Evolutionary conservation across 164 flowering plant genomes (phyloP), one percentile per base, ranked within the genome.

Genomic region (grape (Vitis vinifera)): DNA sequence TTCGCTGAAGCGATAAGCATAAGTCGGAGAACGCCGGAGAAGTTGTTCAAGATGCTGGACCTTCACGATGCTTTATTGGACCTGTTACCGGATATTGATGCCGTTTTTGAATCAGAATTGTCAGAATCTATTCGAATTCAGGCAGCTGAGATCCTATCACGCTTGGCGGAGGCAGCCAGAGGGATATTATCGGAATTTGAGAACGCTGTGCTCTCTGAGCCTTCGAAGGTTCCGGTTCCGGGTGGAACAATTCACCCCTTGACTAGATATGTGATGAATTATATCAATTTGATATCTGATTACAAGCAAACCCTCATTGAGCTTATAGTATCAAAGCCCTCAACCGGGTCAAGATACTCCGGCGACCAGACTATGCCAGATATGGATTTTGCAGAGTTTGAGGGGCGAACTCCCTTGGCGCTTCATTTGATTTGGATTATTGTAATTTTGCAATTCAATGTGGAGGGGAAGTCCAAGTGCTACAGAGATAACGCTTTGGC

Each of bases 181-280:
- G 93, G 97, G 65, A 91, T 84, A 9, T 56, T 94, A 8, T 87
- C 91, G 5, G 99, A 91, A 68, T 91, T 94, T 67, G 99, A 94
- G 86, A 88, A 82, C 61, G 92, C 88, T 0, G 93, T 94, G 48
- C 83, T 89, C 14, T 76, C 86, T 0, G 99, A 94, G 71, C 87
- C 89, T 0, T 87, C 95, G 0, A 77, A 27, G 74, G 77, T 84
- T n/a, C 89, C 93, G 2, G 90, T 92, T 8, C 94, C 93, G 2
- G 98, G 97, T 2, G 97, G 98, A 16, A 88, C 95, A 0, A 76
- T 94, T 65, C 99, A 92, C 67, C 97, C 98, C 0, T 71, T 94
- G 72, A 90, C 97, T 9, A 80, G 97, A 77, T 91, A 91, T 71
- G 98, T 91, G 68, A 93, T 95, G 97, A 91, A 95, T 61, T 93